phyloP scores from a whole-genome alignment of 768 basidiomycete genomes.

The Kwoniella botswanensis region DNA sequence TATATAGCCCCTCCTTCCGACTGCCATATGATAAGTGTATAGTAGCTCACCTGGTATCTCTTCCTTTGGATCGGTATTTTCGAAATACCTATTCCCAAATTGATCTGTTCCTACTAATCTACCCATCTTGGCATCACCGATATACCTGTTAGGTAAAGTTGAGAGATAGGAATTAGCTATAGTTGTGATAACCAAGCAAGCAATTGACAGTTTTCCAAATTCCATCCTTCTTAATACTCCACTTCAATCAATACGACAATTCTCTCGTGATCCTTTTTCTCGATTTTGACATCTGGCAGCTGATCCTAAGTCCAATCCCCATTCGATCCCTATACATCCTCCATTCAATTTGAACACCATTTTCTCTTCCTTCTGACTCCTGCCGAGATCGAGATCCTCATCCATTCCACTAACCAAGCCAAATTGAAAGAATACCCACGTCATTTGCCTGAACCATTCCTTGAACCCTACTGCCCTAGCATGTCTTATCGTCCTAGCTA shows the following conservation, averaged over 20 bases:
- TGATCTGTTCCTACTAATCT: slow-evolving; percentile 60
- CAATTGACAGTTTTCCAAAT: no score
- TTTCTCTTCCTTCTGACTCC: neutral
- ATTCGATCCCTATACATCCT: no score
- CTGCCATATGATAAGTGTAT: neutral
- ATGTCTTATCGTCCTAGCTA: slow-evolving; percentile 75
- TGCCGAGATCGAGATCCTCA: neutral
- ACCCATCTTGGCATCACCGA: slow-evolving; percentile 91
- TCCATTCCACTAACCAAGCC: neutral
- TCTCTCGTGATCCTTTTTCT: no score
- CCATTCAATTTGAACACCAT: neutral
- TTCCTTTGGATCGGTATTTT: slow-evolving; percentile 84
- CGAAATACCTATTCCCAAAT: slow-evolving; percentile 92
- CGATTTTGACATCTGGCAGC: no score
- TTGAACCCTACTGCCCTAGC: slow-evolving; percentile 75
- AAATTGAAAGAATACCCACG: slow-evolving; percentile 36
- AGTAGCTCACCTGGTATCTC: slow-evolving; percentile 77
- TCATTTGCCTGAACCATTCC: slow-evolving; percentile 82
- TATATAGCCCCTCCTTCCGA: no score
- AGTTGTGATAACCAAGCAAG: neutral
- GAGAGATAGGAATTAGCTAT: neutral
- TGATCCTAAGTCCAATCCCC: no score
- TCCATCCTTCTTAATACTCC: no score
- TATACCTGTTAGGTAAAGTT: slow-evolving; percentile 67
- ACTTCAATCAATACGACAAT: no score